Evolutionary conservation across 768 basidiomycete genomes (phyloP).

Genomic region (Pleurotus ostreatus): DNA sequence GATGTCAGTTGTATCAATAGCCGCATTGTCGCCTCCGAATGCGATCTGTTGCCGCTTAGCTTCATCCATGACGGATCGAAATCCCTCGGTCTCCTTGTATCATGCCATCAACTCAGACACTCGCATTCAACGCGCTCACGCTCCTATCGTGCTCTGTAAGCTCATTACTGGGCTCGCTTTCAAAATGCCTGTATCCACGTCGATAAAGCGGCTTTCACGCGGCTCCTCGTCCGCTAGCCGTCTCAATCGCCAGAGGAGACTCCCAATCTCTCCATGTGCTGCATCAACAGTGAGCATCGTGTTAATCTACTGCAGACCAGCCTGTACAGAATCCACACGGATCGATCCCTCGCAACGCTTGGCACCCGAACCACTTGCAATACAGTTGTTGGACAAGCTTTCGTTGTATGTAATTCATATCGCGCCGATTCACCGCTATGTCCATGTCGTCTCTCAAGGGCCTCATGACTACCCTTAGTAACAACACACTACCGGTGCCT

Average conservation of each 20-base stretch:
- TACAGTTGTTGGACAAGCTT: neutral
- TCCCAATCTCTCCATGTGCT: constrained; percentile 5
- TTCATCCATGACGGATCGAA: too few relatives aligned
- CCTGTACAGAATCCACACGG: neutral
- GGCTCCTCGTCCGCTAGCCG: neutral
- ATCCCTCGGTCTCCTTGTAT: neutral
- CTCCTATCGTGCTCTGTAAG: neutral
- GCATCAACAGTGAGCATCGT: neutral
- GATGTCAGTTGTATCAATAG: too few relatives aligned
- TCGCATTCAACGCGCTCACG: neutral
- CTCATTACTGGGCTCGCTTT: neutral
- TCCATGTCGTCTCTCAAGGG: neutral
- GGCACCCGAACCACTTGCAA: neutral
- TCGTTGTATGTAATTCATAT: neutral
- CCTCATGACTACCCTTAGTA: neutral
- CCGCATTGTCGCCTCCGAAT: too few relatives aligned
- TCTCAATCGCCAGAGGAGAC: constrained; percentile 1
- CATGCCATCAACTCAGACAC: neutral
- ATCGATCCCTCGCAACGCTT: constrained; percentile 2
- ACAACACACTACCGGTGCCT: too few relatives aligned
- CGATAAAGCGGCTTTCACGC: constrained; percentile 9
- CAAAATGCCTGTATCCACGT: neutral
- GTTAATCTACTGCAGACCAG: neutral
- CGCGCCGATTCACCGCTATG: constrained; percentile 1
- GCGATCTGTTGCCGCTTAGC: too few relatives aligned